A percentile compares a stretch with the other conserved stretches of the same genome.
Evolutionary conservation across 1,139 yeast species (phyloP).

Genomic region (Groenewaldozyma auringiensis): DNA sequence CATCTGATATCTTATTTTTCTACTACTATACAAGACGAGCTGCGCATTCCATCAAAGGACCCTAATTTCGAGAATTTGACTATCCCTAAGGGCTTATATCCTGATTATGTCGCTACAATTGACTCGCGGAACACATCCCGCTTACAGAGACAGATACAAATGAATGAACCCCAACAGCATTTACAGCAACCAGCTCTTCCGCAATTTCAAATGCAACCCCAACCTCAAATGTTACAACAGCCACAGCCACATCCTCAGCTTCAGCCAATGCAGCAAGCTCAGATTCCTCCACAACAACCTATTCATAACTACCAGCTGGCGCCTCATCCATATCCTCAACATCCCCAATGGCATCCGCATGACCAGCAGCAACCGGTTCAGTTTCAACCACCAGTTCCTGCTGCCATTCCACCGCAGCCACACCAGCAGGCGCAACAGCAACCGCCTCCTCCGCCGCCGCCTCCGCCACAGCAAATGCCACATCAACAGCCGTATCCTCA

Average conservation of each 20-base stretch:
- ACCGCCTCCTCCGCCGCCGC: slow-evolving; percentile 11
- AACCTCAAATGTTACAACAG: slow-evolving; percentile 2
- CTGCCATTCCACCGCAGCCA: neutral
- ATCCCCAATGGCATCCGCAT: slow-evolving; percentile 4
- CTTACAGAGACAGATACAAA: neutral
- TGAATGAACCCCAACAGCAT: neutral
- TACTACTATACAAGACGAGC: slow-evolving; percentile 22
- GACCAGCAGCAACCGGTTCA: slow-evolving; percentile 8
- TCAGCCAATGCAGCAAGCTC: slow-evolving; percentile 3
- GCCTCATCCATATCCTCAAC: slow-evolving; percentile 13
- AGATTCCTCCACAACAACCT: slow-evolving; percentile 3
- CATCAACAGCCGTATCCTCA: slow-evolving; percentile 13
- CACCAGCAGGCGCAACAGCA: slow-evolving; percentile 10
- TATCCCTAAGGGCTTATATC: slow-evolving; percentile 37
- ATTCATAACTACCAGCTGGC: slow-evolving; percentile 4
- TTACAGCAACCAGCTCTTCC: neutral
- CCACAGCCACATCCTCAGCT: slow-evolving; percentile 1
- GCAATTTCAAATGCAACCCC: slow-evolving; percentile 7
- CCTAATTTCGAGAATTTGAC: slow-evolving; percentile 29
- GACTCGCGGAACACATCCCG: slow-evolving; percentile 9
- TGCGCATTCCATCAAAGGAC: slow-evolving; percentile 38
- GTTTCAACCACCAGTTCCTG: neutral
- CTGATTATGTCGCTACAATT: slow-evolving; percentile 26
- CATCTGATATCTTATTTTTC: slow-evolving; percentile 52
- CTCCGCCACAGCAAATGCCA: slow-evolving; percentile 7